Evolutionary conservation across 78 protist species (phyloP).

Genomic region (Neovahlkampfia damariscottae): DNA sequence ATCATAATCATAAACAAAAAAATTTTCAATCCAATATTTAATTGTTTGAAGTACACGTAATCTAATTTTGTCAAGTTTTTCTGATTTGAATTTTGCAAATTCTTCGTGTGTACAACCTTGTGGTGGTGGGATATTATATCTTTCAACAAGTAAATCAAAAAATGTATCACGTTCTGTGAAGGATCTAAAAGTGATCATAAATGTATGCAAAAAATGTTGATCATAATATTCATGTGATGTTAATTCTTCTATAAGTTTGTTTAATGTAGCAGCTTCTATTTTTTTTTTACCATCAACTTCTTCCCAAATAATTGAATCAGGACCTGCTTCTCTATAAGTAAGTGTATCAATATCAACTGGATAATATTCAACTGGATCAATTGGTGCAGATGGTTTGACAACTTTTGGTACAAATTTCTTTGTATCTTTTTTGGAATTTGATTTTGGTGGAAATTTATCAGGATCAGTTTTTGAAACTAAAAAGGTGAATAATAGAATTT

Average conservation of each 20-base stretch:
- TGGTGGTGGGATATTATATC: slow-evolving; percentile 2
- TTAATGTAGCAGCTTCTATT: not conserved
- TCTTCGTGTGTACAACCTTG: not conserved
- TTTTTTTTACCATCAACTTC: not conserved
- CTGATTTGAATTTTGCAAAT: not conserved
- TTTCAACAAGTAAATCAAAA: not conserved
- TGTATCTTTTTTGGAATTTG: too few relatives aligned
- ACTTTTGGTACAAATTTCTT: too few relatives aligned
- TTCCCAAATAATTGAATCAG: not conserved
- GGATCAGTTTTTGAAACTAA: too few relatives aligned
- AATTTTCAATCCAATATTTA: not conserved
- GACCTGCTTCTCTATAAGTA: not conserved
- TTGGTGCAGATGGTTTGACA: not conserved
- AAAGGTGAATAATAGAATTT: too few relatives aligned
- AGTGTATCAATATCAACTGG: not conserved
- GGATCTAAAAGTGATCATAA: not conserved
- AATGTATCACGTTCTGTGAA: not conserved
- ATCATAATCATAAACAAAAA: not conserved
- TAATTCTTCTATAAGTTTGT: not conserved
- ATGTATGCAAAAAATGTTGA: not conserved
- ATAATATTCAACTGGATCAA: not conserved
- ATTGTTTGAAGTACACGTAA: not conserved
- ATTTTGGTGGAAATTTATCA: too few relatives aligned
- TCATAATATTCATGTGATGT: not conserved
- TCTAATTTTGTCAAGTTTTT: not conserved